Conservation (phyloP, 805 yeast genomes). For the Metschnikowia bowlesiae region DNA sequence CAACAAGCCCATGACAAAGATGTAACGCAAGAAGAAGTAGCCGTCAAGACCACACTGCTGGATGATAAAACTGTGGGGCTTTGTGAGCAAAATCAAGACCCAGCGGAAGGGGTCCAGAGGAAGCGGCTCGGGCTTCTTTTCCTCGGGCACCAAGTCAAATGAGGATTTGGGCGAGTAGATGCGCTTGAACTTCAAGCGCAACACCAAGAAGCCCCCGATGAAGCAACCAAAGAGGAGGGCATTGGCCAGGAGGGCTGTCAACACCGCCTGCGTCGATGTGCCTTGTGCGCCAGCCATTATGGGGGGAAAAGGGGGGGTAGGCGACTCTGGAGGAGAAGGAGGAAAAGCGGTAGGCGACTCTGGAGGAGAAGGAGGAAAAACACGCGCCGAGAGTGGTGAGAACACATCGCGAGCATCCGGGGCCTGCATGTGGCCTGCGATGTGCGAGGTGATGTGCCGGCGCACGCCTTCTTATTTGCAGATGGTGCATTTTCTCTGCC, state of each 20-base stretch:
- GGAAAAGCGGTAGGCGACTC: not conserved
- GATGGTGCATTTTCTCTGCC: not conserved
- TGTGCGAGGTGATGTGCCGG: not conserved
- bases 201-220: conserved; percentile 54
- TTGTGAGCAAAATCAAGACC: conserved; percentile 58
- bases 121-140: conserved; percentile 66
- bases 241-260: conserved; percentile 68
- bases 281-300: conserved; percentile 13
- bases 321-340: not conserved
- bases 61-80: conserved; percentile 70
- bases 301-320: not conserved
- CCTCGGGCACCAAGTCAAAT: conserved; percentile 50
- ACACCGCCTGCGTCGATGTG: conserved; percentile 56
- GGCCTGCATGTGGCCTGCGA: not conserved
- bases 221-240: conserved; percentile 62
- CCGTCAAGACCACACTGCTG: conserved; percentile 94
- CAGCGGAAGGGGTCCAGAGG: conserved; percentile 67
- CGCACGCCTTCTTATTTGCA: not conserved
- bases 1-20: conserved; percentile 51
- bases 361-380: not conserved
- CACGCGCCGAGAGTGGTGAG: not conserved
- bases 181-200: conserved; percentile 63
- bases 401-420: not conserved
- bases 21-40: conserved; percentile 79
- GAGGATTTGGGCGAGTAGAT: conserved; percentile 82